Conservation (phyloP, 1,139 yeast species). For the Arxiozyma bovina region DNA sequence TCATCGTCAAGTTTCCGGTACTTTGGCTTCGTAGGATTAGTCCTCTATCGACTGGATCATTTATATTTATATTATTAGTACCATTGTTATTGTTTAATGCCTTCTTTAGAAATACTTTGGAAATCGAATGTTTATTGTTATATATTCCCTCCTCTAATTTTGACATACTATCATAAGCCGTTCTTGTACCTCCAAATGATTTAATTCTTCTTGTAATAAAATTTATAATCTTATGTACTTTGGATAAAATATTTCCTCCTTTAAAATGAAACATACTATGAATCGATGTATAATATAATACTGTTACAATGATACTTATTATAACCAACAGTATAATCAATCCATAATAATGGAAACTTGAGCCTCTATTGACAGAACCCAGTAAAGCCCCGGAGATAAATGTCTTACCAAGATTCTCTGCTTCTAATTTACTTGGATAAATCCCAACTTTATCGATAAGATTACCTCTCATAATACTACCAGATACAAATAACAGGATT, state of each 20-base stretch:
- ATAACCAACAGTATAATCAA: neutral
- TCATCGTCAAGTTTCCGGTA: conserved; percentile 1
- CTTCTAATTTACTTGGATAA: conserved; percentile 42
- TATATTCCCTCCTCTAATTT: conserved; percentile 21
- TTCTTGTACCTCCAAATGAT: conserved; percentile 5
- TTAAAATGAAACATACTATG: neutral
- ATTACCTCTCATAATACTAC: conserved; percentile 36
- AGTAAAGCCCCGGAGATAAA: conserved; percentile 33
- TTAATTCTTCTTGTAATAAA: conserved; percentile 3
- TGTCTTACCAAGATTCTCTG: conserved; percentile 25
- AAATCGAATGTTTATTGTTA: neutral
- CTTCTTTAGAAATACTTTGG: neutral
- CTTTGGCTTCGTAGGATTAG: conserved; percentile 24
- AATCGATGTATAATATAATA: neutral
- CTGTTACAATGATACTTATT: neutral
- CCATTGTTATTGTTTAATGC: neutral
- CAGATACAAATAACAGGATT: conserved; percentile 50
- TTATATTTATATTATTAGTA: too few species aligned
- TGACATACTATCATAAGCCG: conserved; percentile 10
- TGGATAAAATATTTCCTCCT: neutral
- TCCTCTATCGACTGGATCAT: neutral
- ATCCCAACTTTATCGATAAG: conserved; percentile 36
- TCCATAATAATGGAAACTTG: neutral
- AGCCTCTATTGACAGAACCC: neutral
- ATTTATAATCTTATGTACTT: neutral